Evolutionary conservation across 2,329 filamentous ascomycete species (phyloP).

Genomic region (Botrytis deweyae): DNA sequence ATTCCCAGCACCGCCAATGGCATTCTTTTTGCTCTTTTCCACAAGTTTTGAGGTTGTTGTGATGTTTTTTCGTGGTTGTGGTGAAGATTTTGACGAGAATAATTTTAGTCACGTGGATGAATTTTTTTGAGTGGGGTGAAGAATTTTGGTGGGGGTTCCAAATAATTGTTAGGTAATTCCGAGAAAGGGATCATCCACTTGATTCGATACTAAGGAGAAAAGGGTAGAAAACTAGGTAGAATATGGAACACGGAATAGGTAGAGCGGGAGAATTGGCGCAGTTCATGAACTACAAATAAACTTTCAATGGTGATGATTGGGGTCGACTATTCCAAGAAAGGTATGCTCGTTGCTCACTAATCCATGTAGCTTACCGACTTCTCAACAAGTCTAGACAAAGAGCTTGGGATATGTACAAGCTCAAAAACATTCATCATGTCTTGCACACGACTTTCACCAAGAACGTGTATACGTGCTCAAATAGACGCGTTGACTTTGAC

Average conservation of each 20-base stretch:
- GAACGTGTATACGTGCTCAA: not conserved
- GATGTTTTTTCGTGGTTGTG: not conserved
- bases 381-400: not conserved
- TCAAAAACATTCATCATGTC: not conserved
- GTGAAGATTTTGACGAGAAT: not conserved
- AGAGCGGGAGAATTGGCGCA: not conserved
- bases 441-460: not conserved
- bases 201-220: not conserved
- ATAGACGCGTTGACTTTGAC: not conserved
- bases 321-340: not conserved
- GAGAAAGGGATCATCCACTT: not conserved
- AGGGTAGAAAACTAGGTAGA: not conserved
- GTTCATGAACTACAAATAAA: not conserved
- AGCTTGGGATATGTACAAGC: not conserved
- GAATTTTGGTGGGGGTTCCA: not conserved
- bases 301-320: not conserved
- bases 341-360: not conserved
- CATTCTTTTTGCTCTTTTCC: not conserved
- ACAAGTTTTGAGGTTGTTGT: not conserved
- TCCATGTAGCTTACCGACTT: not conserved
- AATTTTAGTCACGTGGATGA: not conserved
- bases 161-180: constrained; percentile 1
- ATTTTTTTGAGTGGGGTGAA: not conserved
- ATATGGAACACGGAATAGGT: not conserved
- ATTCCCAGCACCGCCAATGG: constrained; percentile 13